A percentile compares a stretch with the other conserved stretches of the same genome.
phyloP scores from a whole-genome alignment of 441 rosid species.

The Cnidoscolus chayamansa region DNA sequence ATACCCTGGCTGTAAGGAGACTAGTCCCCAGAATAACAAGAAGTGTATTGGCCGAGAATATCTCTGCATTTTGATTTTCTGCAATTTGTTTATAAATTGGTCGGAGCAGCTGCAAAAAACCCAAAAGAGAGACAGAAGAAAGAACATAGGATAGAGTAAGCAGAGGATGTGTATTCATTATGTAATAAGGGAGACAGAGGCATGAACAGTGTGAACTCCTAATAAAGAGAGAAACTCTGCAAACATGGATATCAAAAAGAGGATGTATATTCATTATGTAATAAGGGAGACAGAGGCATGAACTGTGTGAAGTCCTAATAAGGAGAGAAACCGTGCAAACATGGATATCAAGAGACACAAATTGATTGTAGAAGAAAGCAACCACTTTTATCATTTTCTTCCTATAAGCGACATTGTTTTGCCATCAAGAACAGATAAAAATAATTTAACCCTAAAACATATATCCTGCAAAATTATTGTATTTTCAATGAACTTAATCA shows the following conservation, averaged over 20 bases:
- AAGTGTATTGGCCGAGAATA: constrained; percentile 96
- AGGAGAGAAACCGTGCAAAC: constrained; percentile 1
- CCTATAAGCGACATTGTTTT: background rate
- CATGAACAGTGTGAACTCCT: background rate
- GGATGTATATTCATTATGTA: background rate
- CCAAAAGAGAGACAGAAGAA: constrained; percentile 21
- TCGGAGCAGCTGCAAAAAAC: constrained; percentile 79
- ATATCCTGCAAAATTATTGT: background rate
- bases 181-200: constrained; percentile 8
- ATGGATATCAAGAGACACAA: background rate
- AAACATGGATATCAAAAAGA: constrained; percentile 1
- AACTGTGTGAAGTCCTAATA: background rate
- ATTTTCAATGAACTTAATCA: background rate
- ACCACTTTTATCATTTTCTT: background rate
- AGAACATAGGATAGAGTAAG: background rate
- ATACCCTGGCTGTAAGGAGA: constrained; percentile 98
- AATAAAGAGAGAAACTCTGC: constrained; percentile 1
- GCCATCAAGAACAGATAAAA: background rate
- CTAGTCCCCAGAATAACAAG: constrained; percentile 97
- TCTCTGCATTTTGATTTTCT: constrained; percentile 96
- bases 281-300: constrained; percentile 9
- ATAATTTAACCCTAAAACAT: background rate
- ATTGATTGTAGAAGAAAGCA: background rate
- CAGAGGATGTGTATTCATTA: background rate
- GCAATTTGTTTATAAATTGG: constrained; percentile 98